These are phyloP conservation scores for Fusarium sp. DNA, from an alignment of 2,329 filamentous ascomycete genomes.

Conservation along the genomic window DNA sequence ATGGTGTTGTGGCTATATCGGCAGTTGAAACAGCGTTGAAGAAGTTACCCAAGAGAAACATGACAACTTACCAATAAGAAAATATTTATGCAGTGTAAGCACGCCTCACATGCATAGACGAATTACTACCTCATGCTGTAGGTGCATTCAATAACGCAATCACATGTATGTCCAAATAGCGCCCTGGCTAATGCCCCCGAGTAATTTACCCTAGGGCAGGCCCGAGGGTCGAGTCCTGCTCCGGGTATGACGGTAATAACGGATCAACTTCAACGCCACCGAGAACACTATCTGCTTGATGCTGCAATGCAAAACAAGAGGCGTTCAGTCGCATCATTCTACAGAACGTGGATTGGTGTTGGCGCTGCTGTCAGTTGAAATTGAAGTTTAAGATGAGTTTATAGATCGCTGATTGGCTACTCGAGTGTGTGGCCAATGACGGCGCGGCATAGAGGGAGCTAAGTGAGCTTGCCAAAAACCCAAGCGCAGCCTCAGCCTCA, in stretches of 20 bases:
- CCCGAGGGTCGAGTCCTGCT: background rate
- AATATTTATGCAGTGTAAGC: background rate
- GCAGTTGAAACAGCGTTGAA: constrained; percentile 24
- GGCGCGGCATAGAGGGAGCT: constrained; percentile 18
- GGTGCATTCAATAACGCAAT: background rate
- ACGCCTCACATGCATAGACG: background rate
- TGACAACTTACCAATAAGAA: background rate
- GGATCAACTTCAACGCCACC: constrained; percentile 1
- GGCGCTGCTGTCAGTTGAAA: background rate
- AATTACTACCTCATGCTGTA: background rate
- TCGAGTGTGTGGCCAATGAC: constrained; percentile 9
- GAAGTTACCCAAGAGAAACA: constrained; percentile 2
- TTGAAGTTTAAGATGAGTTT: constrained; percentile 1
- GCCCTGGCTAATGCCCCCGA: background rate
- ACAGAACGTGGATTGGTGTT: background rate
- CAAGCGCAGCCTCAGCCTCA: constrained; percentile 45
- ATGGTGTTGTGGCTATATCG: constrained; percentile 10
- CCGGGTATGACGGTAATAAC: constrained; percentile 2
- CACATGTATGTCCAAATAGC: background rate
- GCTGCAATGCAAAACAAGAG: background rate
- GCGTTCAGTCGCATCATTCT: background rate
- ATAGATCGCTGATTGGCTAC: constrained; percentile 37
- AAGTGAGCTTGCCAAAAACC: constrained; percentile 41
- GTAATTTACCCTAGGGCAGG: constrained; percentile 1
- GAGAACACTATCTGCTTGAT: background rate